These are phyloP conservation scores for Aspergillus sp. DNA, from an alignment of 2,329 filamentous ascomycete species.

Conservation along the genomic window DNA sequence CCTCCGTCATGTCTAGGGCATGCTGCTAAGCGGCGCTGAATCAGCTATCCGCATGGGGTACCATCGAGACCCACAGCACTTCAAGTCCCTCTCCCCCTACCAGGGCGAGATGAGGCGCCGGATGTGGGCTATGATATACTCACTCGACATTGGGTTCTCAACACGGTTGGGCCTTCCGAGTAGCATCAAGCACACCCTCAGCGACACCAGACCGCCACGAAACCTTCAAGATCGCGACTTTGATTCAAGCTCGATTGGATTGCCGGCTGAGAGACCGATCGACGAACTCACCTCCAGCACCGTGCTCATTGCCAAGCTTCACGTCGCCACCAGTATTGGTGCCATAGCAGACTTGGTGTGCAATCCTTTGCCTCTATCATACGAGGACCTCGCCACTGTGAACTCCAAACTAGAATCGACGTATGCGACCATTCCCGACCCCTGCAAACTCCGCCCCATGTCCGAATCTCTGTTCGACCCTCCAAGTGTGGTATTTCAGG, in stretches of 20 bases:
- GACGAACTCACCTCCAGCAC: constrained; percentile 36
- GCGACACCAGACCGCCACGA: constrained; percentile 54
- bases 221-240: constrained; percentile 64
- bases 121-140: constrained; percentile 38
- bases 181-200: constrained; percentile 57
- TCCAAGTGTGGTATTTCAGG: constrained; percentile 2
- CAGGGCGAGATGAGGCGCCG: constrained; percentile 52
- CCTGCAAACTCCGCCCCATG: neutral
- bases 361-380: neutral
- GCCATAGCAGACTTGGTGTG: neutral
- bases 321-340: constrained; percentile 1
- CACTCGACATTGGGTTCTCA: constrained; percentile 59
- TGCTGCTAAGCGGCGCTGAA: constrained; percentile 18
- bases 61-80: constrained; percentile 55
- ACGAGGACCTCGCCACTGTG: neutral
- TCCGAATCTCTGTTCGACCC: neutral
- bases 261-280: constrained; percentile 54
- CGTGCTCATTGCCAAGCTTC: constrained; percentile 1
- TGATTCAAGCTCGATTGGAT: constrained; percentile 42
- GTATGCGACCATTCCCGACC: neutral
- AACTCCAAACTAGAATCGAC: neutral
- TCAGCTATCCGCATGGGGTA: constrained; percentile 62
- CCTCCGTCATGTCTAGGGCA: neutral
- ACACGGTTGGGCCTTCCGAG: constrained; percentile 64
- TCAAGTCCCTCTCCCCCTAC: constrained; percentile 51